Conservation (phyloP, 176 grass and related monocot species). For the barley (Hordeum vulgare) region DNA sequence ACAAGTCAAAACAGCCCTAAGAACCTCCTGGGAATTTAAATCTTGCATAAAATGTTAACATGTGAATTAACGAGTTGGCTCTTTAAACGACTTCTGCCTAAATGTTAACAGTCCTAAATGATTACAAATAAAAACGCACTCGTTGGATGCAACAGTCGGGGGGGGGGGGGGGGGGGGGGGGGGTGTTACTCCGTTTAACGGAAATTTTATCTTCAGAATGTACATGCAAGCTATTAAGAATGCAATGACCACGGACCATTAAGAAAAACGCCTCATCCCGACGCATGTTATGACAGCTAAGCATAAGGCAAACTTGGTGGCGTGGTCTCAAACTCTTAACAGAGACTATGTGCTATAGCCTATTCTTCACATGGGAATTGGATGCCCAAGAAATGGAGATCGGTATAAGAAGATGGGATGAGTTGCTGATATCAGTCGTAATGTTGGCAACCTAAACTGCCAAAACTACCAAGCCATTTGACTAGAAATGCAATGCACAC, state of each 20-base stretch:
- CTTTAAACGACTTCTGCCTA: too few species aligned
- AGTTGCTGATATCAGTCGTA: neutral
- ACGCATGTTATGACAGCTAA: neutral
- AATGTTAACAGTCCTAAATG: too few species aligned
- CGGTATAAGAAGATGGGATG: neutral
- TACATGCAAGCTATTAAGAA: too few species aligned
- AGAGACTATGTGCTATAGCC: neutral
- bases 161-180: too few species aligned
- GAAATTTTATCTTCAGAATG: too few species aligned
- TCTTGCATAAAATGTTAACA: too few species aligned
- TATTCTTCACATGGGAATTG: neutral
- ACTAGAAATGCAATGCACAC: neutral
- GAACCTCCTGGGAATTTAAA: too few species aligned
- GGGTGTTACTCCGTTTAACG: too few species aligned
- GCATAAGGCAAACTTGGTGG: neutral
- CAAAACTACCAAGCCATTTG: slow-evolving; percentile 10
- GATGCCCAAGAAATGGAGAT: neutral
- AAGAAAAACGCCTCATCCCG: neutral
- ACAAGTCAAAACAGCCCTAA: too few species aligned
- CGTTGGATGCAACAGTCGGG: too few species aligned
- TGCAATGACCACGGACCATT: neutral
- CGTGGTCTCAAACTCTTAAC: neutral
- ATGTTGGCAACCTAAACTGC: neutral
- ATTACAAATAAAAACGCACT: too few species aligned
- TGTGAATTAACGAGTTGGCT: too few species aligned